Conservation (phyloP, 2,329 filamentous ascomycete species). For the Lanzia echinophila region DNA sequence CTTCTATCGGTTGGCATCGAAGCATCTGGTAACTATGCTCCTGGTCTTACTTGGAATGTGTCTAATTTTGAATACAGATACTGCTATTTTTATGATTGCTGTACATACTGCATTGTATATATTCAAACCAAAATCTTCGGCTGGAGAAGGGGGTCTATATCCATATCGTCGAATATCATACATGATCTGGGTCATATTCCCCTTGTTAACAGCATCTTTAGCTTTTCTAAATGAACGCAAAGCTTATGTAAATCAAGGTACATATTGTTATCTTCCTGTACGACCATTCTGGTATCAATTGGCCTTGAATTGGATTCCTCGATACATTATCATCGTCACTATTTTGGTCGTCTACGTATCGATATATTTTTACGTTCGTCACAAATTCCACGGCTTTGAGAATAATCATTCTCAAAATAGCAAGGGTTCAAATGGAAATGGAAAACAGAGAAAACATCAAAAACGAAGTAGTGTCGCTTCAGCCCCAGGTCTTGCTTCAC, state of each 20-base stretch:
- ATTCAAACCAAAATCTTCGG: constrained; percentile 45
- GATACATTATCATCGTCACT: constrained; percentile 59
- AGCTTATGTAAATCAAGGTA: constrained; percentile 56
- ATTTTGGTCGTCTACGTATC: constrained; percentile 60
- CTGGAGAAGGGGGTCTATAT: constrained; percentile 59
- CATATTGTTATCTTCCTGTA: constrained; percentile 64
- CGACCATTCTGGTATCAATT: constrained; percentile 63
- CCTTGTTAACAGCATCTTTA: constrained; percentile 52
- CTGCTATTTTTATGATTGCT: constrained; percentile 66
- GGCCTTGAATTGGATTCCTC: constrained; percentile 64
- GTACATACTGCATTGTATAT: constrained; percentile 68
- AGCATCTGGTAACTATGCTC: constrained; percentile 43
- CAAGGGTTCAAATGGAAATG: constrained; percentile 6
- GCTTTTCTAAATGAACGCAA: constrained; percentile 51
- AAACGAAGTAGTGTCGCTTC: constrained; percentile 17
- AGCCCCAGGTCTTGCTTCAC: constrained; percentile 20
- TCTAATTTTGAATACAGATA: constrained; percentile 39
- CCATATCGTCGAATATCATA: constrained; percentile 58
- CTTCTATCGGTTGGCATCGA: constrained; percentile 61
- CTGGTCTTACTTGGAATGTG: neutral
- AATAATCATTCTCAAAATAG: constrained; percentile 9
- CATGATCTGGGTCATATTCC: constrained; percentile 48
- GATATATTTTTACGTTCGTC: constrained; percentile 62
- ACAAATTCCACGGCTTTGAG: constrained; percentile 28
- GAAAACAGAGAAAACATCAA: constrained; percentile 5